Percentiles rank a stretch among this genome's conserved stretches.
Conservation (phyloP, 345 rosid genomes). For the Crucihimalaya himalaica region DNA sequence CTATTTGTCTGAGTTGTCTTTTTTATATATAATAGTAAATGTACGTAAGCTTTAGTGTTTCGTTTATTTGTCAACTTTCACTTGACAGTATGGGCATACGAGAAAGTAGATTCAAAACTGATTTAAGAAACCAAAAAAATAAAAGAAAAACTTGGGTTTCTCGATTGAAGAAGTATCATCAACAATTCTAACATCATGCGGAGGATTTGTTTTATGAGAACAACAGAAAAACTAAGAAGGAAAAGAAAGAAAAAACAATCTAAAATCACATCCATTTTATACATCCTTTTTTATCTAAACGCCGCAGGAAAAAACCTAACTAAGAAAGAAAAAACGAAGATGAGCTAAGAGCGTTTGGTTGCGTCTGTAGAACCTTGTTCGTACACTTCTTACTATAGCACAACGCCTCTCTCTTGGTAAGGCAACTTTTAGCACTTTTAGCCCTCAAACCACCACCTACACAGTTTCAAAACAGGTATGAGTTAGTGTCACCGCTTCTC, state of each 20-base stretch:
- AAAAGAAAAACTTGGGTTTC: background rate
- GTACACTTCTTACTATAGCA: background rate
- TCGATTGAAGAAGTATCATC: background rate
- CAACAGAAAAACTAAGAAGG: background rate
- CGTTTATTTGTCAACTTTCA: background rate
- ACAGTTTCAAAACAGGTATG: slow-evolving; percentile 26
- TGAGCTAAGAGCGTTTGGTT: background rate
- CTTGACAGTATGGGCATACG: background rate
- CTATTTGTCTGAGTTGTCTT: background rate
- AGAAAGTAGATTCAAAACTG: background rate
- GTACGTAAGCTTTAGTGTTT: background rate
- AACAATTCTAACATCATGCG: background rate
- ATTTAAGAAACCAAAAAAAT: background rate
- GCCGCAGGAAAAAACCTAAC: background rate
- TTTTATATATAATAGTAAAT: background rate
- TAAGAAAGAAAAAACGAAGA: background rate
- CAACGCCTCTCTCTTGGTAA: slow-evolving; percentile 13
- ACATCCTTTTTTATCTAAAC: slow-evolving; percentile 28
- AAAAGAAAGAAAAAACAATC: background rate
- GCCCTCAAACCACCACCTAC: slow-evolving; percentile 31
- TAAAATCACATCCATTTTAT: slow-evolving; percentile 10
- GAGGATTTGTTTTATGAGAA: background rate
- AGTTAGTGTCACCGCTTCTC: slow-evolving; percentile 29
- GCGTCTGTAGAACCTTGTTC: slow-evolving; percentile 5
- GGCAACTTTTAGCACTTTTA: background rate